A percentile compares a stretch with the other conserved stretches of the same genome.
Conservation (phyloP, 2,329 filamentous ascomycete species). For the Ophiostoma australiae region DNA sequence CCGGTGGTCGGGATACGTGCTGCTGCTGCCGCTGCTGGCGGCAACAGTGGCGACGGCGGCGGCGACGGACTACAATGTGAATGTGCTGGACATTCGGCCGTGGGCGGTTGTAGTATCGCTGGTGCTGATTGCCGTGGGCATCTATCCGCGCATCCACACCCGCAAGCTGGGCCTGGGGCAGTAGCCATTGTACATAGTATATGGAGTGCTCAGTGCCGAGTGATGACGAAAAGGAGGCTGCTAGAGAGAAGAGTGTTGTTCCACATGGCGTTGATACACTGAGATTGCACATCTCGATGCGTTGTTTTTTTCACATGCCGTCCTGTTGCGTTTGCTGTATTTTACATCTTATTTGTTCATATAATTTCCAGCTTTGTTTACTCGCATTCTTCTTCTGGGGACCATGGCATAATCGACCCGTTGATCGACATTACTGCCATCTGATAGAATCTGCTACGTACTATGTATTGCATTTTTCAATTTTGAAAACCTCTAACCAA, state of each 20-base stretch:
- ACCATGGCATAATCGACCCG: not conserved
- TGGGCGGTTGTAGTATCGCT: slow-evolving; percentile 69
- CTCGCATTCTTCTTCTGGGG: not conserved
- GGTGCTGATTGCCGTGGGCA: slow-evolving; percentile 62
- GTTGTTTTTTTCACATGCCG: not conserved
- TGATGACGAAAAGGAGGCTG: not conserved
- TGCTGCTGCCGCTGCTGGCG: slow-evolving; percentile 60
- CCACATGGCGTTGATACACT: not conserved
- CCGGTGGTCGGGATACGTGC: slow-evolving; percentile 64
- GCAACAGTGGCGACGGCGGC: slow-evolving; percentile 71
- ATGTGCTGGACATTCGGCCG: slow-evolving; percentile 63
- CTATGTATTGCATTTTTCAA: not conserved
- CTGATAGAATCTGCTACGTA: not conserved
- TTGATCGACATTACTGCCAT: not conserved
- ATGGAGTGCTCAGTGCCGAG: not conserved
- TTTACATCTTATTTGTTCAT: not conserved
- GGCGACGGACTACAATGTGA: slow-evolving; percentile 67
- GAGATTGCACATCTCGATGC: slow-evolving; percentile 5
- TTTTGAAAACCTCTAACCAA: not conserved
- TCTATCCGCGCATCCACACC: slow-evolving; percentile 74
- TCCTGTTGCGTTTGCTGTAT: not conserved
- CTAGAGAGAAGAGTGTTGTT: not conserved
- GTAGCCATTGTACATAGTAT: not conserved
- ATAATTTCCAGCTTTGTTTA: not conserved
- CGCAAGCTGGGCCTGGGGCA: slow-evolving; percentile 62